Conservation (phyloP, 2,329 filamentous ascomycete species). For the Colletotrichum destructivum region DNA sequence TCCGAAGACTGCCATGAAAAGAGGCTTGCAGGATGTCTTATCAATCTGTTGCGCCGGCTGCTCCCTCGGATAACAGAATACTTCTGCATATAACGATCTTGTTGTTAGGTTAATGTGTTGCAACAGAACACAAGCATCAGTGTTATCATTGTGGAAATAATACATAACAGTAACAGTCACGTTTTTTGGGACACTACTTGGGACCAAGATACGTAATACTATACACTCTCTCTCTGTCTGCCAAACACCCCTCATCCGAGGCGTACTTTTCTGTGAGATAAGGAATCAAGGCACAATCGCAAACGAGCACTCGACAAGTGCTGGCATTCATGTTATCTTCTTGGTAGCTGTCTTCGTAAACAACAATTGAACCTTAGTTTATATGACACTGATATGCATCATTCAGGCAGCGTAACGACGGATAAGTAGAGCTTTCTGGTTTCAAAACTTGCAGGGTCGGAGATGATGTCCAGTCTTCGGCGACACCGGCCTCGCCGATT, state of each 20-base stretch:
- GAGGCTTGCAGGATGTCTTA: background rate
- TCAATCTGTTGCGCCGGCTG: background rate
- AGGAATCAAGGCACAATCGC: background rate
- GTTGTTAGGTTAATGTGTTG: background rate
- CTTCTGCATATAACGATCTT: background rate
- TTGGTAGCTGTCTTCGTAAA: background rate
- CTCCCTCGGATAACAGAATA: background rate
- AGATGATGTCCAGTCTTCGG: background rate
- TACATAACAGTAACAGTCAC: background rate
- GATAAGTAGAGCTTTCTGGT: background rate
- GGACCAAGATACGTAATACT: background rate
- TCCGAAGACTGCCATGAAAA: background rate
- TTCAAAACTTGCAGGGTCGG: background rate
- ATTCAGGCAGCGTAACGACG: background rate
- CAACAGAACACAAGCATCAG: background rate
- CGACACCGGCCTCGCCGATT: background rate
- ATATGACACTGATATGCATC: background rate
- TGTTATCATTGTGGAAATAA: background rate
- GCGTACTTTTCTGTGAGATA: background rate
- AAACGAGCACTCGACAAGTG: background rate
- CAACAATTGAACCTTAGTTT: background rate
- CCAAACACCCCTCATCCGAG: background rate
- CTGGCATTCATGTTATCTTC: background rate
- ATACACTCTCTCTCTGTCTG: background rate
- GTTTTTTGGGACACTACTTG: background rate